Base-by-base conservation (phyloP, 768 basidiomycete genomes). In the Macrolepiota albuminosa region DNA sequence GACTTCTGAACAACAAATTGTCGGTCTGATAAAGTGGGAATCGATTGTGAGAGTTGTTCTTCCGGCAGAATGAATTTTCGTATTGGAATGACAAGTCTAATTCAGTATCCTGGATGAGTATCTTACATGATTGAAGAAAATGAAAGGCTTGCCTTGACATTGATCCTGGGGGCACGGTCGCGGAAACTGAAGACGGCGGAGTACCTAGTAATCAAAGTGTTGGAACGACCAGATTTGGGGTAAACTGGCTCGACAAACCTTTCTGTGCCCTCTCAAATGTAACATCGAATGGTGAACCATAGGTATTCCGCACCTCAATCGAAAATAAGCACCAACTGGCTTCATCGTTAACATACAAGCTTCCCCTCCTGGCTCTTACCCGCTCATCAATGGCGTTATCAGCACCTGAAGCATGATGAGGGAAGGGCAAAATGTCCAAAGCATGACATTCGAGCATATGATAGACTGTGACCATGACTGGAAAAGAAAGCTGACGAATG, bases 401-500 rank as follows among this genome's bases (percentile, higher is more conserved):
- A 53, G 47, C 63, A 48, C 66, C 63, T 9, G 53, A 63, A 65
- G 26, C 65, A 37, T 63, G 37, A 26, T 40, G 69, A 13, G 81
- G 78, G 63, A 91, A 84, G 14, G 90, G 86, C 39, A 93, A 73
- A 61, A 97, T 78, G 64, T 92, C 88, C 85, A 98, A 88, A 42
- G 81, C 79, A 63, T 87, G 82, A 66, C 91, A 92, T 71, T 96
- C 92, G 33, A 98, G 84, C 80, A 95, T 95, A 65, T 92, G 91
- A 70, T 98, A 97, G 13, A 98, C 97, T 3, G 95, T 96, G 60
- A 97, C 90, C 67, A 90, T 81, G 63, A 98, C 81, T 5, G 95
- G 94, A 68, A 93, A 93, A 34, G 88, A 84, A 55, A 98, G 72
- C 67, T 93, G 93, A 29, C 97, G 89, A 31, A 92, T 86, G 69